Conservation (phyloP, 768 basidiomycete species). For the Leucocoprinus sp. region DNA sequence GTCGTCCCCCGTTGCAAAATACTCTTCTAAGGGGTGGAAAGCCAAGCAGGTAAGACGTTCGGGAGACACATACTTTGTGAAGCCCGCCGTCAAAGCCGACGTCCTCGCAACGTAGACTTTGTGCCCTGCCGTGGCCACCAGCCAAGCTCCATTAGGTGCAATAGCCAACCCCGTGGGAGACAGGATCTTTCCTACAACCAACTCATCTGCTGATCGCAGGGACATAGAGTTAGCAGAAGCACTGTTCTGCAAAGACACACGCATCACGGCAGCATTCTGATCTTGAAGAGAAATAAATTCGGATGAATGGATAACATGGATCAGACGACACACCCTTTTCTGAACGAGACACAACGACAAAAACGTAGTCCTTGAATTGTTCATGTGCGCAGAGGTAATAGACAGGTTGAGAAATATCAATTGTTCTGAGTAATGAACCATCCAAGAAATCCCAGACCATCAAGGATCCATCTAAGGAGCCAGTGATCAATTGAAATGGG, state of each 20-base stretch:
- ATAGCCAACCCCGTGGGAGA: constrained; percentile 56
- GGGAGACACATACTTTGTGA: constrained; percentile 76
- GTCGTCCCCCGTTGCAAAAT: constrained; percentile 90
- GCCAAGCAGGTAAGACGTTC: constrained; percentile 77
- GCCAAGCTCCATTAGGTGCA: constrained; percentile 70
- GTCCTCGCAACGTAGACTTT: constrained; percentile 70
- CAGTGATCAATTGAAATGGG: constrained; percentile 82
- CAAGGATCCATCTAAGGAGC: constrained; percentile 74
- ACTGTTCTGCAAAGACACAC: constrained; percentile 47
- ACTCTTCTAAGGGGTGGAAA: constrained; percentile 84
- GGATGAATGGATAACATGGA: not conserved
- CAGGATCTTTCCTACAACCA: constrained; percentile 59
- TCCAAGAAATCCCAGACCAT: constrained; percentile 94
- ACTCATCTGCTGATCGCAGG: constrained; percentile 40
- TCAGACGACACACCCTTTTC: constrained; percentile 21
- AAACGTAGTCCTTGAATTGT: constrained; percentile 58
- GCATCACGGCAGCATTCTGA: constrained; percentile 51
- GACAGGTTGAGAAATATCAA: constrained; percentile 64
- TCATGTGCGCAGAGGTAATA: constrained; percentile 66
- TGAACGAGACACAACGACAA: constrained; percentile 53
- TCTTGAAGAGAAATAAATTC: constrained; percentile 23
- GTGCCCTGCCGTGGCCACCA: constrained; percentile 67
- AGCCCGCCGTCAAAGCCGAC: constrained; percentile 50
- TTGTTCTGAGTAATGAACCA: constrained; percentile 65
- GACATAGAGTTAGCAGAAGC: constrained; percentile 26